Base-by-base conservation (phyloP, 2,329 filamentous ascomycete species). In the Colletotrichum godetiae region DNA sequence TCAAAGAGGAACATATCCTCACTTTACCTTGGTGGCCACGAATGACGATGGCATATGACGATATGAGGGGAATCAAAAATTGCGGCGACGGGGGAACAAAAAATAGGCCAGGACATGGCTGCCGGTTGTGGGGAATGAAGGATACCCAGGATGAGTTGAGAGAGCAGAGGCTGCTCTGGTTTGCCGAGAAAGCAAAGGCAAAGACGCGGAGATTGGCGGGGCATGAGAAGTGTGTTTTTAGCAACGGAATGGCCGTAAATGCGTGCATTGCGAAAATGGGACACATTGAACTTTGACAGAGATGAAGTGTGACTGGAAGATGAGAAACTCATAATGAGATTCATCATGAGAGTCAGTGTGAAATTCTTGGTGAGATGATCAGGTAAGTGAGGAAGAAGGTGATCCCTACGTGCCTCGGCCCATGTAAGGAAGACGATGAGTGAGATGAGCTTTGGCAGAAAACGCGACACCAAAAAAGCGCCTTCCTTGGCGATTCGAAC, bases 141-240 rank as follows among this genome's bases (percentile, higher is more conserved):
- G 31, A 73, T 73, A 71, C 61, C 67, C 71, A 62, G 67, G 33
- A n/a, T n/a, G 42, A 49, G 42, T n/a, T 42, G 24, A 37, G 46
- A 29, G 27, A 22, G 29, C 11, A 57, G 35, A 10, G 15, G 15
- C 37, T 46, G 24, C 24, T 58, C 13, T 29, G 13, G 19, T 49
- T n/a, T 15, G 4, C 13, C 1, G 52, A 46, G 35, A 12, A 22
- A 15, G 27, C 10, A 12, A 8, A 8, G 31, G 22, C 7, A 31
- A 13, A 10, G 33, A 31, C 27, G 37, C 27, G 13, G 7, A n/a
- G 59, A 35, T 1, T n/a, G 46, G 27, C n/a, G 35, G 42, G 12
- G n/a, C 49, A 15, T 58, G 29, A n/a, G 56, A 29, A n/a, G n/a
- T 53, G 31, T 35, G 29, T 53, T 29, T 2, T 24, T 22, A 35